These are phyloP conservation scores for Tephrocybe sp. DNA, from an alignment of 768 basidiomycete species.

Conservation along the genomic window DNA sequence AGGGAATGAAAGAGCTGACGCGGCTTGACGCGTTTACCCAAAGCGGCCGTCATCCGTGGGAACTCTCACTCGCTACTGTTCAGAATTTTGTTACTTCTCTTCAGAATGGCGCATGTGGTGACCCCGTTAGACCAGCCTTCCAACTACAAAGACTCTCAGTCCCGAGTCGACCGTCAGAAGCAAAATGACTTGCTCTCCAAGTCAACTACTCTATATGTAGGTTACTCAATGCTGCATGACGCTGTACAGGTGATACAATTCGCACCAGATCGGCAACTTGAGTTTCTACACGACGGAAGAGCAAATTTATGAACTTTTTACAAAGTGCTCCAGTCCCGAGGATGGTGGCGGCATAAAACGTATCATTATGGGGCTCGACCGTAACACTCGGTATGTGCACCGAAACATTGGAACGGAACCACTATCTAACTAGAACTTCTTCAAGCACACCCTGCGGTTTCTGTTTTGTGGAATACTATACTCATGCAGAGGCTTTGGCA, in stretches of 20 bases:
- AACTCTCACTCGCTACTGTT: conserved; percentile 20
- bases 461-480: conserved; percentile 96
- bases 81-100: conserved; percentile 9
- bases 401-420: conserved; percentile 2
- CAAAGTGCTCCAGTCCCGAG: conserved; percentile 85
- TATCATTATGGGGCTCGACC: conserved; percentile 93
- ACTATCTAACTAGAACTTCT: conserved; percentile 16
- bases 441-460: conserved; percentile 88
- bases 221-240: conserved; percentile 33
- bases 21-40: conserved; percentile 46
- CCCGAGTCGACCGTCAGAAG: conserved; percentile 71
- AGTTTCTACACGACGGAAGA: conserved; percentile 96
- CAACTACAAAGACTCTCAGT: conserved; percentile 95
- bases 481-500: conserved; percentile 89
- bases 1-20: conserved; percentile 40
- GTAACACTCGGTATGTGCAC: conserved; percentile 70
- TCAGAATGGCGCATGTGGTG: conserved; percentile 83
- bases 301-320: conserved; percentile 92
- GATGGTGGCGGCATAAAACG: conserved; percentile 90
- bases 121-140: conserved; percentile 88
- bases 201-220: conserved; percentile 89
- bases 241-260: conserved; percentile 13
- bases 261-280: conserved; percentile 78
- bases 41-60: conserved; percentile 35
- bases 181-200: conserved; percentile 82